Conservation (phyloP, 768 basidiomycete genomes). For the Butyriboletus loyo region DNA sequence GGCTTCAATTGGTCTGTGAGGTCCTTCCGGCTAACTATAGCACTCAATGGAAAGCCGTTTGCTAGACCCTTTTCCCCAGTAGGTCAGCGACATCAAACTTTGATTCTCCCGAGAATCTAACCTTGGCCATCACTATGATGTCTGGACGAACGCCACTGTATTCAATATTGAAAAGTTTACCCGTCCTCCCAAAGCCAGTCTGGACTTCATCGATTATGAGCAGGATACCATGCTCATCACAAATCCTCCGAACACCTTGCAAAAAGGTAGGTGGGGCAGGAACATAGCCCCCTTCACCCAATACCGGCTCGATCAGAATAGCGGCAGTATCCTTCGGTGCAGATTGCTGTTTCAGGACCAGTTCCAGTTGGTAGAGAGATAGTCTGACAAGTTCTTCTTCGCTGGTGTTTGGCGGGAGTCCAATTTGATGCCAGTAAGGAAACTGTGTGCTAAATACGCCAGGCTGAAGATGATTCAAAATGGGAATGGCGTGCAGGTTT, state of each 20-base stretch:
- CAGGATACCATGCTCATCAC: constrained; percentile 82
- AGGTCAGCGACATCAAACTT: constrained; percentile 5
- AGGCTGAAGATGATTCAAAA: constrained; percentile 46
- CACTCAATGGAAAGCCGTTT: constrained; percentile 93
- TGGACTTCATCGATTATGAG: constrained; percentile 89
- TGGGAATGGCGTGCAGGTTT: neutral
- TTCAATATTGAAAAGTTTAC: constrained; percentile 77
- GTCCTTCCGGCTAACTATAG: constrained; percentile 75
- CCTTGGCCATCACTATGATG: constrained; percentile 88
- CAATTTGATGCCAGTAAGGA: constrained; percentile 92
- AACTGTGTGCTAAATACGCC: constrained; percentile 79
- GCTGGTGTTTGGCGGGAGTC: constrained; percentile 52
- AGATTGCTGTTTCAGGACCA: constrained; percentile 77
- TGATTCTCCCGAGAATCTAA: constrained; percentile 19
- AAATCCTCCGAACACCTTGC: constrained; percentile 75
- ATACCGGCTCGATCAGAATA: constrained; percentile 89
- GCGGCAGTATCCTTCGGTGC: constrained; percentile 86
- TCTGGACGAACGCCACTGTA: constrained; percentile 86
- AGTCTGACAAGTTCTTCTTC: constrained; percentile 55
- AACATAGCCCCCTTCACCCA: constrained; percentile 96
- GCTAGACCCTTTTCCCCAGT: constrained; percentile 58
- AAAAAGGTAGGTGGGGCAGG: constrained; percentile 81
- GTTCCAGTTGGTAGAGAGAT: constrained; percentile 77
- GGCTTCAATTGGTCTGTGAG: constrained; percentile 75
- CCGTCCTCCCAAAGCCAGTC: constrained; percentile 86